Conservation (phyloP, 1,284 basidiomycete species). For the Phylloporus gajari region DNA sequence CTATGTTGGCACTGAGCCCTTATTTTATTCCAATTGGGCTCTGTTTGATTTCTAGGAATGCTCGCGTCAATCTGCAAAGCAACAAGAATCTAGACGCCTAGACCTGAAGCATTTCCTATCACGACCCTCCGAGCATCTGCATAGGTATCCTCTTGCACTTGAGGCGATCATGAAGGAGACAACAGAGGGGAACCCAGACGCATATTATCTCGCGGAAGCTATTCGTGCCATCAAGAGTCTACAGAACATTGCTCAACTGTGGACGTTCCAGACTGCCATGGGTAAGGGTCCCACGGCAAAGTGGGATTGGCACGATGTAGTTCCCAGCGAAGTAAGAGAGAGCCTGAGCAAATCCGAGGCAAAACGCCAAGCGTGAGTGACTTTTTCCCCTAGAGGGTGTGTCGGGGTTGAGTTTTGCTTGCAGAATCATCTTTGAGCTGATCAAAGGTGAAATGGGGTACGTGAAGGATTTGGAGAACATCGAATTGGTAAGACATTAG, state of each 20-base stretch:
- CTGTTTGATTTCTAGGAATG: conserved; percentile 52
- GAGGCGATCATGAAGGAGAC: conserved; percentile 89
- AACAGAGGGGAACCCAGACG: conserved; percentile 79
- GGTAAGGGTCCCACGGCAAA: conserved; percentile 77
- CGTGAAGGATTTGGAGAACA: conserved; percentile 90
- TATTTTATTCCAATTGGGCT: conserved; percentile 17
- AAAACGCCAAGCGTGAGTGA: conserved; percentile 86
- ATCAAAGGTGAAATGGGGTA: conserved; percentile 97
- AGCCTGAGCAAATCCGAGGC: conserved; percentile 79
- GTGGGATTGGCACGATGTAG: conserved; percentile 90
- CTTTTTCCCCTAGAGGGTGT: background rate
- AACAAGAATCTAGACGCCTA: conserved; percentile 79
- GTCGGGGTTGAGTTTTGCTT: conserved; percentile 5
- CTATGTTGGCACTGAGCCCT: background rate
- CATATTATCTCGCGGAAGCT: conserved; percentile 80
- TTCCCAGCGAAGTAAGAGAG: conserved; percentile 73
- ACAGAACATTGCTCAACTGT: conserved; percentile 79
- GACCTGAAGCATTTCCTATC: conserved; percentile 90
- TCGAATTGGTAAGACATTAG: conserved; percentile 61
- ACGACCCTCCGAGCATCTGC: conserved; percentile 87
- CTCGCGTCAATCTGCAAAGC: conserved; percentile 67
- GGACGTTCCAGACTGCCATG: conserved; percentile 89
- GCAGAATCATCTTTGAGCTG: conserved; percentile 91
- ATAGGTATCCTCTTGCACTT: conserved; percentile 89
- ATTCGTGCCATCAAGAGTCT: conserved; percentile 81